Conservation (phyloP, 2,329 filamentous ascomycete species). For the Colletotrichum paranaense region DNA sequence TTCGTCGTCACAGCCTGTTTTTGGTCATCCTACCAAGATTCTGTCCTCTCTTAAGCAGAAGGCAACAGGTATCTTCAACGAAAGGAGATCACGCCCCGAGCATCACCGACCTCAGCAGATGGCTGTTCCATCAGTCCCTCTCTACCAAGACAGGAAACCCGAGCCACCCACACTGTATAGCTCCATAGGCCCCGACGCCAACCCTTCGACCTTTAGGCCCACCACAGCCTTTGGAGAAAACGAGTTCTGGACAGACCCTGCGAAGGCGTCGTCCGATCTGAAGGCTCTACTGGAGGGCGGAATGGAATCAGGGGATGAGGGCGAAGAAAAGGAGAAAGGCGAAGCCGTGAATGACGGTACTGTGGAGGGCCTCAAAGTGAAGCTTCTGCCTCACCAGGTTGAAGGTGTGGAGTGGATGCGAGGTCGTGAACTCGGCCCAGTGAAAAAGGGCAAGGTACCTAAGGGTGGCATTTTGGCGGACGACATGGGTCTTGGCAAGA, state of each 20-base stretch:
- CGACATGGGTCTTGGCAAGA: conserved; percentile 98
- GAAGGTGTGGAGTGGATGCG: conserved; percentile 96
- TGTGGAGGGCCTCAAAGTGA: conserved; percentile 85
- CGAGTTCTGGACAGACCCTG: conserved; percentile 74
- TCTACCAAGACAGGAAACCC: conserved; percentile 59
- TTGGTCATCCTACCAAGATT: conserved; percentile 55
- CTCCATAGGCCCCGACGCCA: conserved; percentile 48
- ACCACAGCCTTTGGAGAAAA: conserved; percentile 50
- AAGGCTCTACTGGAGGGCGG: conserved; percentile 86
- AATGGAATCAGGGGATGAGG: conserved; percentile 78
- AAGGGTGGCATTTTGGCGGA: conserved; percentile 96
- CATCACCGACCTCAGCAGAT: conserved; percentile 65
- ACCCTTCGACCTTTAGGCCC: conserved; percentile 47
- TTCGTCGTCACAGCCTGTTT: conserved; percentile 42
- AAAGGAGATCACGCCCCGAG: conserved; percentile 66
- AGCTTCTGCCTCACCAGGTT: conserved; percentile 91
- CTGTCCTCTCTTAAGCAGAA: conserved; percentile 65
- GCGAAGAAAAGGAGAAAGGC: conserved; percentile 48
- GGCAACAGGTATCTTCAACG: conserved; percentile 64
- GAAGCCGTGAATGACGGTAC: conserved; percentile 58
- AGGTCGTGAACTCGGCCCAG: conserved; percentile 86
- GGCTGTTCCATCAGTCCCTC: conserved; percentile 59
- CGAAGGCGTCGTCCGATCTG: conserved; percentile 79
- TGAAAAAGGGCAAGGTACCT: conserved; percentile 83
- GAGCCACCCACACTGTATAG: conserved; percentile 61